Conservation (phyloP, 768 basidiomycete genomes). For the Russula brevipes region DNA sequence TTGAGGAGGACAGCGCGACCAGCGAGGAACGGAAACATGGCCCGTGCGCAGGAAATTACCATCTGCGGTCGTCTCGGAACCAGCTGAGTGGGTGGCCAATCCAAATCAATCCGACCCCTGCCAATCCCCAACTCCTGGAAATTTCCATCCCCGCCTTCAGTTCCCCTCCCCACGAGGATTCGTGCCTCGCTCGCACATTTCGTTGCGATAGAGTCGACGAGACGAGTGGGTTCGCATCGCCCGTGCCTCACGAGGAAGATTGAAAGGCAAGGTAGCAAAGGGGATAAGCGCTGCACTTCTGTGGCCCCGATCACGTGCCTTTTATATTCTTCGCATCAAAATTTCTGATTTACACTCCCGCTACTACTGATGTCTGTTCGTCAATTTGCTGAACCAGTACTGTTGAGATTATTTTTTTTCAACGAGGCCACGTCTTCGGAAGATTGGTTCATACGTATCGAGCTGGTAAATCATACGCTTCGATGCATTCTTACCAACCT, state of each 20-base stretch:
- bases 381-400: too few relatives aligned
- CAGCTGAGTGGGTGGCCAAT: conserved; percentile 8
- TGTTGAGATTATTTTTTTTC: too few relatives aligned
- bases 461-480: too few relatives aligned
- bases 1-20: conserved; percentile 23
- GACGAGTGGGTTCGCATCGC: neutral
- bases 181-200: neutral
- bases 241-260: neutral
- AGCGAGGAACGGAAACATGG: conserved; percentile 9
- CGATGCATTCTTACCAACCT: too few relatives aligned
- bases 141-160: neutral
- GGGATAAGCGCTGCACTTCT: neutral
- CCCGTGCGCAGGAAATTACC: conserved; percentile 25
- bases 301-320: conserved; percentile 1
- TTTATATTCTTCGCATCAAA: neutral
- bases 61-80: conserved; percentile 18
- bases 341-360: too few relatives aligned
- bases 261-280: neutral
- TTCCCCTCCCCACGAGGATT: neutral
- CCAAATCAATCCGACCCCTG: neutral
- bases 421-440: too few relatives aligned
- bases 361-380: too few relatives aligned
- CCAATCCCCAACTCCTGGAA: neutral
- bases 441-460: too few relatives aligned
- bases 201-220: neutral